Conservation (phyloP, 108 stramenopile genomes). For the Cyclostephanos tholiformis region DNA sequence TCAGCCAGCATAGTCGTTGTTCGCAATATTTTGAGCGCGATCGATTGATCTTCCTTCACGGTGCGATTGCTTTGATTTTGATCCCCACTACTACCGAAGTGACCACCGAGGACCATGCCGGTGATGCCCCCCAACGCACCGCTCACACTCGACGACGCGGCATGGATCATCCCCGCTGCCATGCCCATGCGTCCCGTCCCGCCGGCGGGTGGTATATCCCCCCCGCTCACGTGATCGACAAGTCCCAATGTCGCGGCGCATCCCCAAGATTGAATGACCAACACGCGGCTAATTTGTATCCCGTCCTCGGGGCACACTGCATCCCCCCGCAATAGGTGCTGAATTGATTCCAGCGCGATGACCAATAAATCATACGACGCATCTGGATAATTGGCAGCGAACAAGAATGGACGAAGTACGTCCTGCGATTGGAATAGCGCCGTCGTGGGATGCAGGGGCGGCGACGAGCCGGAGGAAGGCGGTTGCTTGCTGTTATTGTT, state of each 20-base stretch:
- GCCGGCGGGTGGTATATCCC: background rate
- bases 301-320: conserved; percentile 81
- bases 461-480: conserved; percentile 14
- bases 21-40: conserved; percentile 48
- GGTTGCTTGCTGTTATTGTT: conserved; percentile 5
- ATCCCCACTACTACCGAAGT: background rate
- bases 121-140: conserved; percentile 38
- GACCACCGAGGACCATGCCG: conserved; percentile 7
- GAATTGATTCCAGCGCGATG: conserved; percentile 72
- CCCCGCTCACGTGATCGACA: conserved; percentile 9
- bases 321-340: conserved; percentile 72
- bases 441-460: conserved; percentile 73
- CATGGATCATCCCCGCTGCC: conserved; percentile 37
- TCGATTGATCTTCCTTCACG: conserved; percentile 53
- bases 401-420: conserved; percentile 80
- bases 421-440: conserved; percentile 78
- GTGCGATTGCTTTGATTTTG: conserved; percentile 30
- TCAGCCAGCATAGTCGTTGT: conserved; percentile 54
- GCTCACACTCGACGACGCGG: conserved; percentile 21
- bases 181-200: conserved; percentile 12
- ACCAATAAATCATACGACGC: conserved; percentile 61
- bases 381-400: conserved; percentile 84
- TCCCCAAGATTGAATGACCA: conserved; percentile 80
- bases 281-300: conserved; percentile 71
- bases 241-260: conserved; percentile 44